These are phyloP conservation scores for Delitschia confertaspora DNA, from an alignment of 495 filamentous ascomycete species.

Conservation along the genomic window DNA sequence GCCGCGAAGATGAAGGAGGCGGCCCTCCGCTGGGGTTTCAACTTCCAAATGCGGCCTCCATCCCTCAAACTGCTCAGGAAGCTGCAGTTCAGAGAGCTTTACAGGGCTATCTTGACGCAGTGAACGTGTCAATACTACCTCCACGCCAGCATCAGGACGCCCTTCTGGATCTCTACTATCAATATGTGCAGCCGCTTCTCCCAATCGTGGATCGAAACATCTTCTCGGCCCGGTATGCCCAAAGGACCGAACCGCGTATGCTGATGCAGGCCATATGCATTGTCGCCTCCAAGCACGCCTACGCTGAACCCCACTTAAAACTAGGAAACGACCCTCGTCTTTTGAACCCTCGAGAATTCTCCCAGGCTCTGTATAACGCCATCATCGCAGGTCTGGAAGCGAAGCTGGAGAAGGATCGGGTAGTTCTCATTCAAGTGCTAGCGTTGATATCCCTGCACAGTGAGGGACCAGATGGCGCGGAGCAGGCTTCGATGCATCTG, in stretches of 20 bases:
- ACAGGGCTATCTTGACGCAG: constrained; percentile 26
- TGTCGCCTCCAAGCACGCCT: constrained; percentile 32
- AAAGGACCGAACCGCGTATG: constrained; percentile 22
- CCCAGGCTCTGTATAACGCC: constrained; percentile 28
- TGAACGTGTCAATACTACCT: constrained; percentile 24
- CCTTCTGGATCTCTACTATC: constrained; percentile 33
- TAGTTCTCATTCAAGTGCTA: constrained; percentile 35
- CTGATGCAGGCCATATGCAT: constrained; percentile 35
- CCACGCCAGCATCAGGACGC: constrained; percentile 25
- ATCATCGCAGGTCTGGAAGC: constrained; percentile 30
- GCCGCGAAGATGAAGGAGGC: constrained; percentile 9
- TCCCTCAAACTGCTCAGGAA: constrained; percentile 9
- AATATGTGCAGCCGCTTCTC: constrained; percentile 32
- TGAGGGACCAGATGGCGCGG: constrained; percentile 38
- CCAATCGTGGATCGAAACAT: constrained; percentile 30
- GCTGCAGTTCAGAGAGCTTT: constrained; percentile 22
- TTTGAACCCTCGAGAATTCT: constrained; percentile 32
- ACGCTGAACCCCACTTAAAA: constrained; percentile 26
- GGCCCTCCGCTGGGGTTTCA: constrained; percentile 1
- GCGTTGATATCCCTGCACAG: constrained; percentile 41
- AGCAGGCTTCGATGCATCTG: constrained; percentile 37
- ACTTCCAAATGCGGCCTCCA: constrained; percentile 11
- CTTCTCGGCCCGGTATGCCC: constrained; percentile 22
- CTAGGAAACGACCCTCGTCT: constrained; percentile 18
- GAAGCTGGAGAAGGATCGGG: constrained; percentile 29